Evolutionary conservation across 208 protist species (phyloP), one percentile per base, ranked within the genome.

Genomic region (Wallacemonas collosoma): DNA sequence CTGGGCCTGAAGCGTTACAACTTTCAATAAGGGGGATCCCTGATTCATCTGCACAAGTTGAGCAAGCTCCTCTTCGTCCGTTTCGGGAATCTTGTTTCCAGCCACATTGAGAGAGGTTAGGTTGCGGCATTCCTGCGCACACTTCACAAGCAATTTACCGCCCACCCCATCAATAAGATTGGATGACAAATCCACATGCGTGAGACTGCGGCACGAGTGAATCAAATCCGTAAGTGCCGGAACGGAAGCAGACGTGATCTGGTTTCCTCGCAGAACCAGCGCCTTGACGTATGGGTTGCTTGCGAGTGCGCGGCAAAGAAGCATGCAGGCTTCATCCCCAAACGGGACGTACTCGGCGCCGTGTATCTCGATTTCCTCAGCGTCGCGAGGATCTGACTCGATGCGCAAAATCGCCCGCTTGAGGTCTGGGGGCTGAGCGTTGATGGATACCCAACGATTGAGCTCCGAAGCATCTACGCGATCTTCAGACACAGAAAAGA

Each of bases 111-210:
- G 56, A 41, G 63, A 78, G 35, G 70, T 67, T 14, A 95, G 3
- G 53, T 89, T 68, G 38, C 87, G 72, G 70, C 94, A 65, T 57
- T 80, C 48, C 68, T 85, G 66, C 2, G 78, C 89, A 48, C 60
- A 65, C 0, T 45, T 41, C 5, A 65, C 40, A 8, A 65, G 43
- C 60, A 65, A 26, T 17, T 15, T 14, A 7, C 60, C 60, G 47
- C 89, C 90, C 2, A 50, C 48, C 55, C 85, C 88, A 72, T 92
- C 82, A 44, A 97, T 91, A 14, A 72, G 43, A 79, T 97, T 97
- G 76, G 88, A 26, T 15, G 83, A 83, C 6, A 97, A 65, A 63
- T 94, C 80, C 15, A 97, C 63, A n/a, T 45, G 72, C 17, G 35
- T 73, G 2, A 97, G 80, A 38, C 45, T 76, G 15, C 72, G 72